Evolutionary conservation across 306 rosid genomes (phyloP).

Genomic region (Dalbergia oliveri): DNA sequence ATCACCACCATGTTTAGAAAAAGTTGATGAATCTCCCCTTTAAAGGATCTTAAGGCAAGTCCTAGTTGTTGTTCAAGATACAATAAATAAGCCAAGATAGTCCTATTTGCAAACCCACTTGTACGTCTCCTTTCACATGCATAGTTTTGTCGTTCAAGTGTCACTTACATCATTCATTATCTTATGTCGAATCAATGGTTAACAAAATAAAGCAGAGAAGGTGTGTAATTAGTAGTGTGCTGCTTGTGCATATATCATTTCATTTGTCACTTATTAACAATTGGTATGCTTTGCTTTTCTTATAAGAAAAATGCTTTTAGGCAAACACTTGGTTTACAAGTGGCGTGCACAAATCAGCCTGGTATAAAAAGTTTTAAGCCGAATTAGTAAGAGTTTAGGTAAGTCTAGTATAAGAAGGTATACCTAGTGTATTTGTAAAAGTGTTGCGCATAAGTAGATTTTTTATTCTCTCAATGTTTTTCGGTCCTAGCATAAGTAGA

Average conservation of each 20-base stretch:
- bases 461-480: no score
- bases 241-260: background rate
- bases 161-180: background rate
- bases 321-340: background rate
- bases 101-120: constrained; percentile 36
- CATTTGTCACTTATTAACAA: background rate
- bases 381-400: background rate
- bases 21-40: constrained; percentile 34
- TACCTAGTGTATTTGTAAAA: no score
- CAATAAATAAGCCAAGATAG: constrained; percentile 25
- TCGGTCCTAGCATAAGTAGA: no score
- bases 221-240: constrained; percentile 5
- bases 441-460: no score
- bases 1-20: constrained; percentile 43
- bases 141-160: constrained; percentile 33
- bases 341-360: background rate
- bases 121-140: constrained; percentile 26
- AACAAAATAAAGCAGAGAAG: background rate
- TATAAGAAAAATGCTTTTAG: background rate
- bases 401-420: background rate
- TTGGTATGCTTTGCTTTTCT: background rate
- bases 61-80: constrained; percentile 30
- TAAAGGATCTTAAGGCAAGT: constrained; percentile 30
- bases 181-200: constrained; percentile 1
- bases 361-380: background rate